Percentiles rank a stretch among this genome's conserved stretches.
Conservation (phyloP, 2,329 filamentous ascomycete genomes). For the Aspergillus arachidicola region DNA sequence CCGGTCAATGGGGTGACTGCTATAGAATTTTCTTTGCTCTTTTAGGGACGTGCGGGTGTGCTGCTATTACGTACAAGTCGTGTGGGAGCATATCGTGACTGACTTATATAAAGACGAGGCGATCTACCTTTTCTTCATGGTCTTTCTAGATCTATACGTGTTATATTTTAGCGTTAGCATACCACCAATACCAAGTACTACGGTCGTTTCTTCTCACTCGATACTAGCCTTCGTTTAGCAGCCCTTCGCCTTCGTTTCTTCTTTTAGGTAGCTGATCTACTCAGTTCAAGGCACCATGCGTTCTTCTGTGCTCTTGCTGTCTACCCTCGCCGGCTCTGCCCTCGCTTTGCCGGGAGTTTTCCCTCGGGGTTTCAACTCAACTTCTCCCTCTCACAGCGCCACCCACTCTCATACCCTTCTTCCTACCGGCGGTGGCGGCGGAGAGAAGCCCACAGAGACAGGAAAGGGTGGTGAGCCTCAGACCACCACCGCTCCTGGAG, state of each 20-base stretch:
- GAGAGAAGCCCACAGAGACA: background rate
- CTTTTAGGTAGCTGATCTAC: background rate
- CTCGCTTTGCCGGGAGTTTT: constrained; percentile 22
- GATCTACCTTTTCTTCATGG: background rate
- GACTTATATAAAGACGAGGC: background rate
- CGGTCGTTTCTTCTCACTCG: background rate
- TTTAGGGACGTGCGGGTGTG: background rate
- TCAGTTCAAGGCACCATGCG: background rate
- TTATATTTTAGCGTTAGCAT: background rate
- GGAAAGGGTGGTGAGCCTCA: background rate
- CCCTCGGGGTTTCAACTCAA: constrained; percentile 9
- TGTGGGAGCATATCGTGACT: too few species aligned
- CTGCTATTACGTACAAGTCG: background rate
- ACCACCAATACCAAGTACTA: background rate
- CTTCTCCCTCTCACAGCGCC: constrained; percentile 8
- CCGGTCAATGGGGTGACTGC: background rate
- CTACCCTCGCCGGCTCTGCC: constrained; percentile 24
- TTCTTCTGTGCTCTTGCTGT: constrained; percentile 13
- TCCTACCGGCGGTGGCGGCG: constrained; percentile 12
- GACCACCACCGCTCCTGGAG: background rate
- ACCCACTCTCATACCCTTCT: constrained; percentile 10
- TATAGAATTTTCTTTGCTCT: background rate
- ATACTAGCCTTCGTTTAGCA: background rate
- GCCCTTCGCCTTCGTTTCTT: background rate
- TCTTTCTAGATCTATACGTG: background rate